A percentile compares a stretch with the other conserved stretches of the same genome.
phyloP scores from a whole-genome alignment of 1,284 basidiomycete species.

The Bjerkandera adusta region DNA sequence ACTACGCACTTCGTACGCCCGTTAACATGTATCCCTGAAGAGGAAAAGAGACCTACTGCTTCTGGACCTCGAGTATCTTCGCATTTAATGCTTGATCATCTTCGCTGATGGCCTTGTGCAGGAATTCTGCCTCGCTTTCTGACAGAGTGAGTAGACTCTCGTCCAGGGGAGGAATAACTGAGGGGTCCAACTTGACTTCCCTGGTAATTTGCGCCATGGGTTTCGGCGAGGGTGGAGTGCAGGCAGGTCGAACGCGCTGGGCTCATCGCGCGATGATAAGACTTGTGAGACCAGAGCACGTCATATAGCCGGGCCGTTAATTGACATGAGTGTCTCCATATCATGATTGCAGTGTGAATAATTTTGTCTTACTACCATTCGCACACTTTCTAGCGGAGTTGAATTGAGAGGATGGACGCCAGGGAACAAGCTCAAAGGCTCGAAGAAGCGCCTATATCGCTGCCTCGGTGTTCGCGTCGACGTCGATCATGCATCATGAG shows the following conservation, averaged over 20 bases:
- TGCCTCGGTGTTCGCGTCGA: too few species aligned
- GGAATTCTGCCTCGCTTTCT: slow-evolving; percentile 24
- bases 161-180: slow-evolving; percentile 26
- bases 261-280: too few species aligned
- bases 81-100: slow-evolving; percentile 24
- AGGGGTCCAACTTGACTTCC: slow-evolving; percentile 20
- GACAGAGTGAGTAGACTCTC: slow-evolving; percentile 21
- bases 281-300: too few species aligned
- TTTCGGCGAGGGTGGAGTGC: not conserved
- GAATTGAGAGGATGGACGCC: too few species aligned
- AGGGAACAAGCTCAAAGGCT: too few species aligned
- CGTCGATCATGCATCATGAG: too few species aligned
- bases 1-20: slow-evolving; percentile 14
- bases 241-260: not conserved
- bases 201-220: slow-evolving; percentile 14
- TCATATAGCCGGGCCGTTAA: too few species aligned
- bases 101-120: slow-evolving; percentile 21
- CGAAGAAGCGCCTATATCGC: too few species aligned
- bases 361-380: too few species aligned
- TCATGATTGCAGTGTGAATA: too few species aligned
- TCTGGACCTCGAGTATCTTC: slow-evolving; percentile 28
- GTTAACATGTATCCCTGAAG: not conserved
- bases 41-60: slow-evolving; percentile 20
- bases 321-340: too few species aligned
- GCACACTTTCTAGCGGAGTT: too few species aligned